Evolutionary conservation across 176 grass and related monocot genomes (phyloP).

Genomic region (Hordeum marinum): DNA sequence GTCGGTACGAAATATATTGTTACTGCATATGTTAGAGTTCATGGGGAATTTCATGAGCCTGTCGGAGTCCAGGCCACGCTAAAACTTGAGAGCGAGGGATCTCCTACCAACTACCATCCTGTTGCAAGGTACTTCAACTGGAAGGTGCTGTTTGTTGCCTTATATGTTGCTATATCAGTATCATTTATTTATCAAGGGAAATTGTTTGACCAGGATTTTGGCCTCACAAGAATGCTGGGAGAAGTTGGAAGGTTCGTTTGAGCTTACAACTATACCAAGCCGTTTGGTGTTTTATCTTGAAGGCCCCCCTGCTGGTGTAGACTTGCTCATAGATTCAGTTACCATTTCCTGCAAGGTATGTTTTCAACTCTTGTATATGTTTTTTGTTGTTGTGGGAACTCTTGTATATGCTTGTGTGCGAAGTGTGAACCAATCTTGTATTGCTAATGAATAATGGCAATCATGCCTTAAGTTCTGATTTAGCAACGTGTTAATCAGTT

Average conservation of each 20-base stretch:
- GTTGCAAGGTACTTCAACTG: conserved; percentile 54
- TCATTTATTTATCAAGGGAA: conserved; percentile 9
- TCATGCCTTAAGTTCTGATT: conserved; percentile 4
- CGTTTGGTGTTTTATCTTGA: conserved; percentile 67
- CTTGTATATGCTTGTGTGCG: background rate
- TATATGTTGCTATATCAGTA: conserved; percentile 7
- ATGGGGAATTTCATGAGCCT: conserved; percentile 47
- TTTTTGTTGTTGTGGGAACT: background rate
- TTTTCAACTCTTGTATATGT: background rate
- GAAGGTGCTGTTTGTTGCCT: conserved; percentile 7
- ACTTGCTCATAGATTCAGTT: conserved; percentile 83
- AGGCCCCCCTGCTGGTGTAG: conserved; percentile 68
- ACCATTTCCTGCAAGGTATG: conserved; percentile 59
- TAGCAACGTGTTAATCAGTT: background rate
- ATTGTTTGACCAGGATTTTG: conserved; percentile 45
- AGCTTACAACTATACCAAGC: conserved; percentile 44
- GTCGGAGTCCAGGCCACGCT: conserved; percentile 59
- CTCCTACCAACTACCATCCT: conserved; percentile 49
- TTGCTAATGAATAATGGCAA: background rate
- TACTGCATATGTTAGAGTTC: conserved; percentile 59
- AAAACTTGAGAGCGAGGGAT: conserved; percentile 58
- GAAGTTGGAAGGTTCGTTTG: conserved; percentile 84
- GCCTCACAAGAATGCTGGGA: conserved; percentile 61
- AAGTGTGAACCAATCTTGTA: background rate
- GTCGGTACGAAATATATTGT: conserved; percentile 60